These are phyloP conservation scores for Sporothrix dimorphospora DNA, from an alignment of 2,329 filamentous ascomycete species.

Conservation along the genomic window DNA sequence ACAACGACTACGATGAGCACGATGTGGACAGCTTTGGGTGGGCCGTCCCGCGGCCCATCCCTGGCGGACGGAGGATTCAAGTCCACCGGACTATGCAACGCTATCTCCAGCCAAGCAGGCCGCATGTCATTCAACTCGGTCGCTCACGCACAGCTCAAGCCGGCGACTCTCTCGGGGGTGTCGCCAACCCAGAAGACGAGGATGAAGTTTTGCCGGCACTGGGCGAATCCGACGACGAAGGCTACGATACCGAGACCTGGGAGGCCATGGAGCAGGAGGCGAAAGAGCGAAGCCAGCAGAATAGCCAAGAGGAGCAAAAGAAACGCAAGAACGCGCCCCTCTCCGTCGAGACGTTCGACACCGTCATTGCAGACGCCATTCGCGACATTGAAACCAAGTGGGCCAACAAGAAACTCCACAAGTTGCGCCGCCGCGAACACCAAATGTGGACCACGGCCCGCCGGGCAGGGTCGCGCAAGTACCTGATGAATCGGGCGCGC, in stretches of 20 bases:
- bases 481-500: slow-evolving; percentile 50
- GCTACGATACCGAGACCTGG: slow-evolving; percentile 43
- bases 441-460: slow-evolving; percentile 63
- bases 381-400: slow-evolving; percentile 58
- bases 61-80: slow-evolving; percentile 50
- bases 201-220: slow-evolving; percentile 44
- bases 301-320: slow-evolving; percentile 13
- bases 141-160: slow-evolving; percentile 30
- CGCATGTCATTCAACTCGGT: slow-evolving; percentile 1
- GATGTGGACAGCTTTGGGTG: slow-evolving; percentile 27
- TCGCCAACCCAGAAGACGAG: slow-evolving; percentile 17
- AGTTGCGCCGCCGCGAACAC: slow-evolving; percentile 59
- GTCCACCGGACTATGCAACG: slow-evolving; percentile 48
- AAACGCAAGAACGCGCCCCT: slow-evolving; percentile 42
- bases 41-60: slow-evolving; percentile 36
- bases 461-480: slow-evolving; percentile 45
- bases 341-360: slow-evolving; percentile 51
- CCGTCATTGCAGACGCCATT: slow-evolving; percentile 59
- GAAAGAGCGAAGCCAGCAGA: slow-evolving; percentile 40
- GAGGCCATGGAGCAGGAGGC: slow-evolving; percentile 64
- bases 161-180: neutral
- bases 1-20: neutral
- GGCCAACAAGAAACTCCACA: slow-evolving; percentile 60
- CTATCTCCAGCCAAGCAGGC: slow-evolving; percentile 40
- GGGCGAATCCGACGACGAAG: slow-evolving; percentile 53